Evolutionary conservation across 192 early-diverging fungal species (phyloP).

Genomic region (Diversispora epigaea): DNA sequence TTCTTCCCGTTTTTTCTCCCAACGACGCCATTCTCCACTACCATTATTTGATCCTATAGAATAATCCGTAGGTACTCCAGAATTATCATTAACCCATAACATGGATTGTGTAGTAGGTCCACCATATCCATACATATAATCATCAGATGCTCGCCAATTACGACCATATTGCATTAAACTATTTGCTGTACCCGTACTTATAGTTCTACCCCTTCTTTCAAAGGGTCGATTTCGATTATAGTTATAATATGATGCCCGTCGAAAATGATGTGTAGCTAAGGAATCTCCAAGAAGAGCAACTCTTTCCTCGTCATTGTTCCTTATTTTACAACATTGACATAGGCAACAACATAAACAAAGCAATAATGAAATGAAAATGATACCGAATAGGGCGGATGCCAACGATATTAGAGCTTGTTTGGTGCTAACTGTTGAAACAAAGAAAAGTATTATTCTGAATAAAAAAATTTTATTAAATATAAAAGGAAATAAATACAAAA

Average conservation of each 20-base stretch:
- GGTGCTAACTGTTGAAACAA: conserved; percentile 6
- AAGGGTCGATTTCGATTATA: conserved; percentile 35
- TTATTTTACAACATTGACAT: conserved; percentile 22
- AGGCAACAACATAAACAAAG: conserved; percentile 31
- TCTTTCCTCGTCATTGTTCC: conserved; percentile 21
- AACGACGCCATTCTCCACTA: conserved; percentile 27
- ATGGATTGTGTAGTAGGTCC: conserved; percentile 7
- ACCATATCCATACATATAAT: conserved; percentile 33
- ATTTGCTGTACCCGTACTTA: conserved; percentile 23
- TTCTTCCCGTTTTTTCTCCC: conserved; percentile 35
- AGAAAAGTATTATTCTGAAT: neutral
- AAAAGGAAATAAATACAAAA: neutral
- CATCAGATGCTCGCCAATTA: conserved; percentile 28
- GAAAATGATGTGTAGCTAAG: conserved; percentile 27
- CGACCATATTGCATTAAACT: conserved; percentile 4
- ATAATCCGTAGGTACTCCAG: conserved; percentile 9
- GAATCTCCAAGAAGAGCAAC: conserved; percentile 10
- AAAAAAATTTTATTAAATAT: neutral
- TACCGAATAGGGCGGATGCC: conserved; percentile 18
- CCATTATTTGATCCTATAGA: conserved; percentile 17
- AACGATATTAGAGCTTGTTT: conserved; percentile 29
- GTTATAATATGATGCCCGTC: conserved; percentile 31
- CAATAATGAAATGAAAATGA: neutral
- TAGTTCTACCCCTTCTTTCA: conserved; percentile 23
- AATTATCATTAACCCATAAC: conserved; percentile 24